phyloP scores from a whole-genome alignment of 2,329 filamentous ascomycete genomes.

The Fusarium robinianum region DNA sequence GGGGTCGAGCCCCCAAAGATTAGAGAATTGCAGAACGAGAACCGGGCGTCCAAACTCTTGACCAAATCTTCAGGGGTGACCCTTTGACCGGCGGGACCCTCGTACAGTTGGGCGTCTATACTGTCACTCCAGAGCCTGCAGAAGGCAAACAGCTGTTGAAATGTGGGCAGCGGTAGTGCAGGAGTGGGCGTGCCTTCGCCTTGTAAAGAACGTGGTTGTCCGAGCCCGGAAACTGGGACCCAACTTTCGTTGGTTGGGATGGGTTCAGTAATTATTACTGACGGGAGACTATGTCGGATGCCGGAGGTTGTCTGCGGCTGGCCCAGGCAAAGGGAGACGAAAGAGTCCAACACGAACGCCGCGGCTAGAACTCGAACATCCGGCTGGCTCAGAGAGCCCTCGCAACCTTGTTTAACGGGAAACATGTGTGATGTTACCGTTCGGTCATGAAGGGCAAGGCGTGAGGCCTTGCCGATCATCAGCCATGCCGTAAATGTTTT shows the following conservation, averaged over 20 bases:
- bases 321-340: conserved; percentile 57
- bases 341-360: conserved; percentile 66
- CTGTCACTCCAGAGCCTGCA: conserved; percentile 41
- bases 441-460: conserved; percentile 42
- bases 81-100: conserved; percentile 13
- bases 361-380: conserved; percentile 48
- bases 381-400: conserved; percentile 17
- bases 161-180: conserved; percentile 45
- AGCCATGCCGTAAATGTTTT: conserved; percentile 65
- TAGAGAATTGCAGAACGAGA: conserved; percentile 47
- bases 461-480: conserved; percentile 66
- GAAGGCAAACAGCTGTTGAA: conserved; percentile 49
- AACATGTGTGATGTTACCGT: conserved; percentile 23
- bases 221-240: conserved; percentile 31
- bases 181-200: conserved; percentile 16
- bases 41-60: conserved; percentile 40
- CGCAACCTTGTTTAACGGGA: conserved; percentile 20
- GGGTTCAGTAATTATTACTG: conserved; percentile 17
- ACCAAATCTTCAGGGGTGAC: conserved; percentile 39
- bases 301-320: conserved; percentile 35
- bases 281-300: conserved; percentile 23
- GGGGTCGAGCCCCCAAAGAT: conserved; percentile 43
- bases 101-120: conserved; percentile 27
- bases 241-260: conserved; percentile 23
- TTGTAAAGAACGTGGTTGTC: not conserved